Percentiles rank a stretch among this genome's conserved stretches.
phyloP scores from a whole-genome alignment of 768 basidiomycete genomes.

The Kwoniella shandongensis region DNA sequence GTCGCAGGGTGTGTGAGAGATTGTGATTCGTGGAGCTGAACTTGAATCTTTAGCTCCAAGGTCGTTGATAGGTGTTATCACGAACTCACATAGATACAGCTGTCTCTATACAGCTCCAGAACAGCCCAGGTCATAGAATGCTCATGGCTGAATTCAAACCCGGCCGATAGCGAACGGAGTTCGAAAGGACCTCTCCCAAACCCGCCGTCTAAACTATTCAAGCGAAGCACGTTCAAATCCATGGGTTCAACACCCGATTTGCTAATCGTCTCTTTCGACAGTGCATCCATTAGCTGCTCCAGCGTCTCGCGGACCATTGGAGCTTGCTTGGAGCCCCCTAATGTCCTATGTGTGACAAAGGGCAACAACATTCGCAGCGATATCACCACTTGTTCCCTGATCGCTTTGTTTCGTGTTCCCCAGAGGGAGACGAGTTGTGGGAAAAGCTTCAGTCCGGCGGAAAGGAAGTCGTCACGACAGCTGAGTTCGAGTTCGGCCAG shows the following conservation, averaged over 20 bases:
- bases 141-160: slow-evolving; percentile 65
- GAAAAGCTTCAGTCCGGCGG: slow-evolving; percentile 67
- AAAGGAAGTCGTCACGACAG: slow-evolving; percentile 61
- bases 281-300: slow-evolving; percentile 57
- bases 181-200: slow-evolving; percentile 13
- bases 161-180: slow-evolving; percentile 54
- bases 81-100: slow-evolving; percentile 17
- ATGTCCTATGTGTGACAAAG: slow-evolving; percentile 59
- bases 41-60: too few relatives aligned
- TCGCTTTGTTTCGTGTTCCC: slow-evolving; percentile 70
- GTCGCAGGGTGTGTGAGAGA: slow-evolving; percentile 8
- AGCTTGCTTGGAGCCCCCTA: slow-evolving; percentile 8
- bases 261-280: slow-evolving; percentile 66
- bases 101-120: slow-evolving; percentile 33
- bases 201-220: slow-evolving; percentile 43
- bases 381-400: slow-evolving; percentile 78
- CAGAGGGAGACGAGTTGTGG: slow-evolving; percentile 67
- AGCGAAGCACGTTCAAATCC: slow-evolving; percentile 65
- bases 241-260: slow-evolving; percentile 68
- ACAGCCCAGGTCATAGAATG: slow-evolving; percentile 55
- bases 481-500: slow-evolving; percentile 80
- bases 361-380: slow-evolving; percentile 72
- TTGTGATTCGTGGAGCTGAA: slow-evolving; percentile 15
- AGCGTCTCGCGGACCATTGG: slow-evolving; percentile 17
- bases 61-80: background rate